A percentile compares a stretch with the other conserved stretches of the same genome.
Conservation (phyloP, 1,284 basidiomycete genomes). For the Coriolopsis trogii region DNA sequence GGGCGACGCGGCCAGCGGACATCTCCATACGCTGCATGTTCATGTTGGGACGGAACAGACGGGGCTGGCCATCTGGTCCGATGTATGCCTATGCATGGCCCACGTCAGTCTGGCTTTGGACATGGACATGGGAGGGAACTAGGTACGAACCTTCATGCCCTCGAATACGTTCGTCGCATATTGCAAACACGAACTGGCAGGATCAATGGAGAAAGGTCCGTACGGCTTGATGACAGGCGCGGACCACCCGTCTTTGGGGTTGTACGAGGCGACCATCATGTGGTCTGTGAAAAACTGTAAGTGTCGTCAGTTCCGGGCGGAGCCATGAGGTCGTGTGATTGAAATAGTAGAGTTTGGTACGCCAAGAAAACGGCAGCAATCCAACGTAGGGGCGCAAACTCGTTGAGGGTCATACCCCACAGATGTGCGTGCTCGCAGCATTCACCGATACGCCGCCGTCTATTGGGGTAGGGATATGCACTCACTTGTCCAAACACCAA, state of each 20-base stretch:
- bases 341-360: too few relatives aligned
- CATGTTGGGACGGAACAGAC: constrained; percentile 79
- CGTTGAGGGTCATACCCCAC: too few relatives aligned
- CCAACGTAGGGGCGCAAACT: too few relatives aligned
- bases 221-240: constrained; percentile 80
- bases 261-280: constrained; percentile 74
- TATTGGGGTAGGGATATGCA: background rate
- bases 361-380: too few relatives aligned
- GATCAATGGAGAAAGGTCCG: constrained; percentile 73
- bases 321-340: constrained; percentile 3
- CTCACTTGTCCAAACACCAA: constrained; percentile 48
- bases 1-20: constrained; percentile 63
- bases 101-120: background rate
- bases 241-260: constrained; percentile 74
- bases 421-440: too few relatives aligned
- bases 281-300: constrained; percentile 65
- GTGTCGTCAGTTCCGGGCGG: constrained; percentile 34
- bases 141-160: constrained; percentile 77
- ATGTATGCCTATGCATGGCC: constrained; percentile 61
- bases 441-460: too few relatives aligned
- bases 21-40: constrained; percentile 81
- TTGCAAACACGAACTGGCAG: constrained; percentile 73
- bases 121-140: constrained; percentile 39
- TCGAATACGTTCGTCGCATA: constrained; percentile 84
- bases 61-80: constrained; percentile 61